These are phyloP conservation scores for Lachnellula suecica DNA, from an alignment of 2,329 filamentous ascomycete genomes.

Conservation along the genomic window DNA sequence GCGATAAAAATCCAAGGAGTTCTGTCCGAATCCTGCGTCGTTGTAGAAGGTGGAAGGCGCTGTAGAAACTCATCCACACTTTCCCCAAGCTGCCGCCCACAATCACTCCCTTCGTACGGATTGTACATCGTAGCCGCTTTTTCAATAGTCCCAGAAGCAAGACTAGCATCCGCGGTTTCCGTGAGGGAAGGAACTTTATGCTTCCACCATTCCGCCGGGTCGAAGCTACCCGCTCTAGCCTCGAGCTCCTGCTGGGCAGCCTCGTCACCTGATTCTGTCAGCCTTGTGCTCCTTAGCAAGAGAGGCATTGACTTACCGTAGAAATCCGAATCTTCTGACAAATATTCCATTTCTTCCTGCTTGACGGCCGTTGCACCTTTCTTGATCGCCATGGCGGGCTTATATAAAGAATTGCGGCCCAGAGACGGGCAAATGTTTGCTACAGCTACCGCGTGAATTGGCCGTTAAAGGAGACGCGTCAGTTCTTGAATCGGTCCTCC, in stretches of 20 bases:
- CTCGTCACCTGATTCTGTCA: constrained; percentile 50
- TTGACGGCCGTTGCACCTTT: neutral
- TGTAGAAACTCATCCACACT: constrained; percentile 63
- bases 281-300: constrained; percentile 5
- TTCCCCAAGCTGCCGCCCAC: constrained; percentile 64
- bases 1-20: constrained; percentile 72
- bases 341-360: constrained; percentile 15
- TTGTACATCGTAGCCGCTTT: constrained; percentile 47
- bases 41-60: constrained; percentile 67
- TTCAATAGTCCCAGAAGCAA: constrained; percentile 6
- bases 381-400: constrained; percentile 15
- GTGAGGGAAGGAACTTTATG: constrained; percentile 33
- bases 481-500: neutral
- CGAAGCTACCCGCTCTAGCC: constrained; percentile 49
- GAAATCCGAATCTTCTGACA: constrained; percentile 51
- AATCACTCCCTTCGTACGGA: constrained; percentile 50
- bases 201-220: constrained; percentile 50
- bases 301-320: constrained; percentile 43
- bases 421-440: neutral
- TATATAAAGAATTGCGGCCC: neutral
- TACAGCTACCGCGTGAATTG: constrained; percentile 8
- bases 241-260: constrained; percentile 47
- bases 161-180: constrained; percentile 32
- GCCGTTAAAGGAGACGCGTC: neutral
- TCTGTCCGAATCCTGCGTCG: constrained; percentile 36